Conservation (phyloP, 164 flowering plant genomes). For the Piper betle region DNA sequence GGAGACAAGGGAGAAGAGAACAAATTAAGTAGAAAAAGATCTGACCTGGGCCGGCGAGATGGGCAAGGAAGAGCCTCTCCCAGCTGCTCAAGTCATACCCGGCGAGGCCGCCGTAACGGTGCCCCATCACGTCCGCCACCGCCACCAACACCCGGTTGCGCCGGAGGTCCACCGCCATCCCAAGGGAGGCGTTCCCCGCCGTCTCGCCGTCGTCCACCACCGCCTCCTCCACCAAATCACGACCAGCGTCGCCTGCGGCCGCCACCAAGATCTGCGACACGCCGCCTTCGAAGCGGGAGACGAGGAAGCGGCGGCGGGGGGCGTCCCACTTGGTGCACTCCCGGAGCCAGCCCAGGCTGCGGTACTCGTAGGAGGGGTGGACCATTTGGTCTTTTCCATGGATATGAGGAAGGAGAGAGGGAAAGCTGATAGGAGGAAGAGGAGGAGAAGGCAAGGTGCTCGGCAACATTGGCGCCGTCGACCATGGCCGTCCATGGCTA, state of each 20-base stretch:
- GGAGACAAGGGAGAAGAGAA: neutral
- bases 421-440: slow-evolving; percentile 46
- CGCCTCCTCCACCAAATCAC: slow-evolving; percentile 23
- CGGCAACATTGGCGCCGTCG: neutral
- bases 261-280: slow-evolving; percentile 43
- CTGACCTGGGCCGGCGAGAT: slow-evolving; percentile 56
- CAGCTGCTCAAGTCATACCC: slow-evolving; percentile 72
- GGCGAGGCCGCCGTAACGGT: slow-evolving; percentile 49
- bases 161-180: slow-evolving; percentile 43
- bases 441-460: slow-evolving; percentile 9
- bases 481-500: neutral
- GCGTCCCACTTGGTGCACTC: slow-evolving; percentile 81
- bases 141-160: slow-evolving; percentile 63
- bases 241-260: slow-evolving; percentile 13
- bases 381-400: slow-evolving; percentile 30
- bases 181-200: slow-evolving; percentile 51
- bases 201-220: slow-evolving; percentile 41
- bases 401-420: slow-evolving; percentile 51
- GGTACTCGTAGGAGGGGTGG: slow-evolving; percentile 50
- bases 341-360: slow-evolving; percentile 56
- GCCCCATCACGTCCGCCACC: slow-evolving; percentile 36
- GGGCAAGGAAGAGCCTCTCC: slow-evolving; percentile 60
- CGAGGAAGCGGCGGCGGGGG: slow-evolving; percentile 51
- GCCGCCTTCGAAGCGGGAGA: slow-evolving; percentile 59
- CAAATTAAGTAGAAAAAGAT: neutral